Conservation (phyloP, 805 yeast species). For the Cyberlindnera xishuangbannaensis region DNA sequence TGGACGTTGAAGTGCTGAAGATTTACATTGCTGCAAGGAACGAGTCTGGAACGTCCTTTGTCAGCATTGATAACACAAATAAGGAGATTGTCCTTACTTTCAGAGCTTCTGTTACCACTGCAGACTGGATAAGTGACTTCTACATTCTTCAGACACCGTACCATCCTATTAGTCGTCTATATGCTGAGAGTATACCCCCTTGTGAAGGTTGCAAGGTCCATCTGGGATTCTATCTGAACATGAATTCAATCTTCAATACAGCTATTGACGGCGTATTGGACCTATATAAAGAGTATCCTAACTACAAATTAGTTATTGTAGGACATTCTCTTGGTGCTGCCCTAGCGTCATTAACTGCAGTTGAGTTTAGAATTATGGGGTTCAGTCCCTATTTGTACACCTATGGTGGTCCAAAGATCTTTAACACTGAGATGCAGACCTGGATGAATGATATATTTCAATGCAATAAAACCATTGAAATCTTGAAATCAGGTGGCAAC, state of each 20-base stretch:
- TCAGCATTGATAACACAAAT: conserved; percentile 43
- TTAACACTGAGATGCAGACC: conserved; percentile 42
- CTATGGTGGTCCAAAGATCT: conserved; percentile 64
- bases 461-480: conserved; percentile 26
- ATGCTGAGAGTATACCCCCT: conserved; percentile 3
- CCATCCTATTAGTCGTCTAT: conserved; percentile 5
- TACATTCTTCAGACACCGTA: conserved; percentile 28
- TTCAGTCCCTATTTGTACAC: conserved; percentile 48
- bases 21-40: conserved; percentile 14
- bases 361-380: conserved; percentile 55
- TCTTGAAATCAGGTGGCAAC: conserved; percentile 12
- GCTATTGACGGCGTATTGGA: conserved; percentile 26
- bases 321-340: conserved; percentile 85
- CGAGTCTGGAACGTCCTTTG: conserved; percentile 46
- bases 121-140: conserved; percentile 66
- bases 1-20: conserved; percentile 11
- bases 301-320: conserved; percentile 45
- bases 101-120: conserved; percentile 59
- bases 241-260: conserved; percentile 34
- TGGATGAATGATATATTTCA: conserved; percentile 52
- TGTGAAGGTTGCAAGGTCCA: conserved; percentile 58
- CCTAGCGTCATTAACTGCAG: conserved; percentile 54
- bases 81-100: conserved; percentile 48
- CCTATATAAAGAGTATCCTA: conserved; percentile 35
- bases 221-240: conserved; percentile 52